Evolutionary conservation across 2,329 filamentous ascomycete genomes (phyloP), one percentile per base, ranked within the genome.

Genomic region (Acrocalymma vagum): DNA sequence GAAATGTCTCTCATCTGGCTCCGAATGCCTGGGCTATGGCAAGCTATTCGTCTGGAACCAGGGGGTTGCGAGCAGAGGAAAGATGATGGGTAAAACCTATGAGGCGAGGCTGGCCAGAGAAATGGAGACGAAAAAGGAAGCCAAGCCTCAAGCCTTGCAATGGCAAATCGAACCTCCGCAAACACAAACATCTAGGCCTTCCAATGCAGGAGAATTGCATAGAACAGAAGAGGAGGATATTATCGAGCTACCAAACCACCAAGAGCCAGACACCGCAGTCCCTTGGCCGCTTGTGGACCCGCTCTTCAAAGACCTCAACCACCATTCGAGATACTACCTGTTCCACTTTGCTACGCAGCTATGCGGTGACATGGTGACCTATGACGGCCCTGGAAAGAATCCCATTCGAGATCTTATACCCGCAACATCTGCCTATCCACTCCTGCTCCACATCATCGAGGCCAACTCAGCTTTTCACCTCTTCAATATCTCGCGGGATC

Each of bases 1-100:
- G 55, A 85, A 85, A 70, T 85, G 82, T 63, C 65, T 71, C 38
- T 73, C 71, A 53, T 72, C 76, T 27, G 80, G 80, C 18, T 72
- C 80, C 60, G 73, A 80, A 53, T 86, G 83, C 69, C 77, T 83
- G 46, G 83, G 83, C 25, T 85, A 85, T 63, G 81, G 79, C 45
- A 78, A 78, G 57, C 65, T 84, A 30, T 79, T 84, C 51, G 75
- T 82, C 42, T 86, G 82, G 82, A 79, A 81, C 38, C 71, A 77
- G 42, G 75, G 75, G 37, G 76, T 79, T 42, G 77, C 78, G 29
- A 70, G 75, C 29, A 70, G 74, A 9, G 77, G 78, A 18, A 78
- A 77, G 51, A 72, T 79, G 76, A 78, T 78, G 73, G 77, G 77
- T n/a, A 73, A 73, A 55, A 74, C 73, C 16, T 79, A 75, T 52